Evolutionary conservation across 2,329 filamentous ascomycete species (phyloP).

Genomic region (Exserohilum rostratum): DNA sequence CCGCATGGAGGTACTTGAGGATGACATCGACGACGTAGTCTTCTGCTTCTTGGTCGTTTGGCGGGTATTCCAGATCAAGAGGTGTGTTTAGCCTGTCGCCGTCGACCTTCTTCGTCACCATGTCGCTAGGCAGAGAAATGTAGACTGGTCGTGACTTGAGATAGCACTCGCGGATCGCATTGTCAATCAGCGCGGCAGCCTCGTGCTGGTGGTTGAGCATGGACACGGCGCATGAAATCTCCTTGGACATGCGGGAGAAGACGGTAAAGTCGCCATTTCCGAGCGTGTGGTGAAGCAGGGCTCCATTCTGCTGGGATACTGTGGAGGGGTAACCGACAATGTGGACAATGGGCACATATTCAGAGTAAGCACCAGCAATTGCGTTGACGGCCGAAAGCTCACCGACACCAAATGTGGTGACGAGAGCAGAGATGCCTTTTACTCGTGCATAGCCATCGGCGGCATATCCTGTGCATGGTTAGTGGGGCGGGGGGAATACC

Average conservation of each 20-base stretch:
- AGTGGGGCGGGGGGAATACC: not conserved
- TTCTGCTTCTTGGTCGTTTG: conserved; percentile 74
- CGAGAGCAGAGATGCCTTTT: conserved; percentile 54
- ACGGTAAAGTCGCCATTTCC: conserved; percentile 75
- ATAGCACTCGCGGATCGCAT: conserved; percentile 76
- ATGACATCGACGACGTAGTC: conserved; percentile 83
- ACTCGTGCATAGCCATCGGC: conserved; percentile 56
- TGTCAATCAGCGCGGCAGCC: conserved; percentile 77
- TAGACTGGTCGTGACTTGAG: conserved; percentile 79
- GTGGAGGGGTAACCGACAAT: conserved; percentile 56
- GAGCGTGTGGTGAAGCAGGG: conserved; percentile 55
- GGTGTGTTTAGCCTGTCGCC: conserved; percentile 72
- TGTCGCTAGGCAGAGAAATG: conserved; percentile 81
- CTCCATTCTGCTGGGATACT: conserved; percentile 48
- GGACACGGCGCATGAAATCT: conserved; percentile 73
- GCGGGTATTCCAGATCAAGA: conserved; percentile 68
- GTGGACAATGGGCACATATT: conserved; percentile 56
- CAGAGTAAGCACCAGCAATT: conserved; percentile 55
- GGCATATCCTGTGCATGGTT: conserved; percentile 49
- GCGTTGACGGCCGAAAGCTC: conserved; percentile 57
- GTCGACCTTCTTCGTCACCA: conserved; percentile 77
- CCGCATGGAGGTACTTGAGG: conserved; percentile 72
- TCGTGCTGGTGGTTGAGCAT: conserved; percentile 73
- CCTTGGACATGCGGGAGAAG: conserved; percentile 77
- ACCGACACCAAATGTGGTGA: conserved; percentile 57